These are phyloP conservation scores for Pisolithus sp. DNA, from an alignment of 768 basidiomycete species.

Conservation along the genomic window DNA sequence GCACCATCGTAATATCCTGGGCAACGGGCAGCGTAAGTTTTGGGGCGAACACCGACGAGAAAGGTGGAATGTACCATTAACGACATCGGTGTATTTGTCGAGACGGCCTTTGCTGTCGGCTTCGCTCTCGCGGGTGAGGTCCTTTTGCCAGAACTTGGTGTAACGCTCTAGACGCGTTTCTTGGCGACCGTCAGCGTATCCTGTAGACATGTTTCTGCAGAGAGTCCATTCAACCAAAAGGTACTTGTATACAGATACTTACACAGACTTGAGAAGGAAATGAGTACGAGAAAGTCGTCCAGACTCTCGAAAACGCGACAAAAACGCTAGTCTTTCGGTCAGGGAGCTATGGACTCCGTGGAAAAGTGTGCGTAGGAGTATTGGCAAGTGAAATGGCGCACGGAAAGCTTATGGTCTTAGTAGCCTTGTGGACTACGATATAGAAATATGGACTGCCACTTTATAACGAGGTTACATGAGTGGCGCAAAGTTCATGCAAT, in stretches of 20 bases:
- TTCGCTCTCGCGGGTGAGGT: conserved; percentile 60
- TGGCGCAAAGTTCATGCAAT: too few relatives aligned
- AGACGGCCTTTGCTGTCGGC: conserved; percentile 67
- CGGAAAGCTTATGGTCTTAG: too few relatives aligned
- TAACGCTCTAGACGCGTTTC: conserved; percentile 74
- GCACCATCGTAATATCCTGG: conserved; percentile 95
- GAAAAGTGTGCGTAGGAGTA: too few relatives aligned
- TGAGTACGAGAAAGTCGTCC: background rate
- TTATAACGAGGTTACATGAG: too few relatives aligned
- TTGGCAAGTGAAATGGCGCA: too few relatives aligned
- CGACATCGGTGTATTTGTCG: conserved; percentile 83
- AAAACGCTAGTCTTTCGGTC: too few relatives aligned
- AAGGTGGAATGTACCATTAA: conserved; percentile 64
- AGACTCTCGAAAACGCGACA: too few relatives aligned
- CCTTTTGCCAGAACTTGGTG: conserved; percentile 87
- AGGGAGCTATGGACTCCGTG: too few relatives aligned
- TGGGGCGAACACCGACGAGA: background rate
- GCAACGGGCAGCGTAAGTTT: background rate
- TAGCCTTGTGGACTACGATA: too few relatives aligned
- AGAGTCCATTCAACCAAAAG: background rate
- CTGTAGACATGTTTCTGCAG: conserved; percentile 8
- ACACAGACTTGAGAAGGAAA: background rate
- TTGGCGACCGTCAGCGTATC: conserved; percentile 51
- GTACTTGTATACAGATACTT: background rate
- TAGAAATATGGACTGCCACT: too few relatives aligned